Percentiles rank a stretch among this genome's conserved stretches.
Evolutionary conservation across 345 rosid species (phyloP).

Genomic region (Durio zibethinus): DNA sequence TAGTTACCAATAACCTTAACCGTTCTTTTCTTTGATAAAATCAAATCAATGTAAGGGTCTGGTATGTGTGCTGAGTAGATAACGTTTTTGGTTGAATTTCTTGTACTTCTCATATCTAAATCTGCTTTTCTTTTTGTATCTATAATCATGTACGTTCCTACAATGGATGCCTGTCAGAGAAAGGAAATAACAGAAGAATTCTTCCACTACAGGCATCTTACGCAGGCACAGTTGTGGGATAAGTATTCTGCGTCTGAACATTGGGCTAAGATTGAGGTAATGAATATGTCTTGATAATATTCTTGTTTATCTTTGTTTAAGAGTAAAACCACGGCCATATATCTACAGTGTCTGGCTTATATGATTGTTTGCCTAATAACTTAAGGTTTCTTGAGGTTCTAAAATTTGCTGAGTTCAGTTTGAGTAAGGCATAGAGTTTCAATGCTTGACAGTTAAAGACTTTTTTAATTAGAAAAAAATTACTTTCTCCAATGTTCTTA

Average conservation of each 20-base stretch:
- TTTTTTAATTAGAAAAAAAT: not conserved
- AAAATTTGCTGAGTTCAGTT: not conserved
- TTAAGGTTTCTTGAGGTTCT: not conserved
- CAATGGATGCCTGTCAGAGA: slow-evolving; percentile 82
- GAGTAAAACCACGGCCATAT: not conserved
- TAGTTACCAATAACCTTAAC: not conserved
- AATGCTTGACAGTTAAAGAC: not conserved
- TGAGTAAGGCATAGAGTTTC: not conserved
- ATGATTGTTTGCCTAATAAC: not conserved
- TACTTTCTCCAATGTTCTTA: not conserved
- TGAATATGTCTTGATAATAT: slow-evolving; percentile 20
- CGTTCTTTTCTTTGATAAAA: not conserved
- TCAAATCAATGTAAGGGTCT: not conserved
- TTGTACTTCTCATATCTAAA: not conserved
- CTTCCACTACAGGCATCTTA: slow-evolving; percentile 76
- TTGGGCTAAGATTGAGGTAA: slow-evolving; percentile 97
- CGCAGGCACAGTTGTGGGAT: slow-evolving; percentile 72
- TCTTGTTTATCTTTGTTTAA: not conserved
- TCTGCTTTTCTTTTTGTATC: slow-evolving; percentile 11
- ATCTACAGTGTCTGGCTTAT: not conserved
- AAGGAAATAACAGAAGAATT: slow-evolving; percentile 93
- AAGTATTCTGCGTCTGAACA: slow-evolving; percentile 83
- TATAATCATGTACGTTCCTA: slow-evolving; percentile 98
- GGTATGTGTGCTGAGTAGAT: not conserved
- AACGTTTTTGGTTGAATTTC: not conserved